Evolutionary conservation across 495 filamentous ascomycete species (phyloP), one percentile per base, ranked within the genome.

Genomic region (Talaromyces adpressus): DNA sequence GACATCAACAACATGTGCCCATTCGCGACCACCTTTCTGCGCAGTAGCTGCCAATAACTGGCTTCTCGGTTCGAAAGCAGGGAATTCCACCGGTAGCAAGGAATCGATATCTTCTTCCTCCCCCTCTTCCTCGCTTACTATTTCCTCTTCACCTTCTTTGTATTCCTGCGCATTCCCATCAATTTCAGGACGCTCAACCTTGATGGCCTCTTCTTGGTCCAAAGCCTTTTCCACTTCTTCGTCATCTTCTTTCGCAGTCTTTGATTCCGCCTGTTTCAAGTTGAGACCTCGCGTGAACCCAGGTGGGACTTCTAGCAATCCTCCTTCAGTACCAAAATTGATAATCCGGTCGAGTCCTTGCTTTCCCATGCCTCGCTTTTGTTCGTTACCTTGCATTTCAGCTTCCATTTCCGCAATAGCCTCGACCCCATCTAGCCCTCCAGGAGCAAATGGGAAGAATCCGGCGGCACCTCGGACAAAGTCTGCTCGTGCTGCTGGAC

Each of bases 1-100:
- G 67, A 97, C 85, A 73, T 98, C 92, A 2, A 98, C 92, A 84
- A 98, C 92, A 73, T 98, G 94, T 27, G 94, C 94, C 94, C 94
- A 98, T 79, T 98, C 92, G 69, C 81, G 88, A 2, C 90, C 90
- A 59, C 84, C 85, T 65, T 88, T 87, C 66, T 85, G 89, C 65
- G 88, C 79, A 61, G 84, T 82, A n/a, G 87, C 85, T 27, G 86
- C 75, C 29, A 90, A 82, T n/a, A 97, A 84, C 11, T 83, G 81
- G 25, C 85, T 84, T 69, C 85, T 90, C n/a, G 94, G 91, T 70
- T 95, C 91, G 18, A 98, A 71, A 39, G 96, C 89, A 16, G 95
- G 91, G 70, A 97, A 98, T 69, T 98, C 95, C 36, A 95, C 84
- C 0, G 94, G 94, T 18, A 98, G 72, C n/a, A 98, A 73, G 22